Evolutionary conservation across 2,329 filamentous ascomycete genomes (phyloP).

Genomic region (Alternaria postmessia): DNA sequence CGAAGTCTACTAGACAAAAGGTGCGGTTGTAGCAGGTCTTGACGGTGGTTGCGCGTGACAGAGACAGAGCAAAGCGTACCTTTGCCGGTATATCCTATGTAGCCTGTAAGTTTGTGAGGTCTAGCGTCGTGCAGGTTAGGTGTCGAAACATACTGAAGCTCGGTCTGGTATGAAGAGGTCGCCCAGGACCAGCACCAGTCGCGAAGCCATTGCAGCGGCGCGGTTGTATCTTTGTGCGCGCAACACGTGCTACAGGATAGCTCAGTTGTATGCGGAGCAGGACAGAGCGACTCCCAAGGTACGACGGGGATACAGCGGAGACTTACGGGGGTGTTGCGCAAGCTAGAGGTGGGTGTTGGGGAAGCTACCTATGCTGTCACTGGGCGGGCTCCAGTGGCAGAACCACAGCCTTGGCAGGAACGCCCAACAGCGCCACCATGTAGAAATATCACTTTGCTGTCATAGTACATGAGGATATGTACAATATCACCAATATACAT

Average conservation of each 20-base stretch:
- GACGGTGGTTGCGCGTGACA: neutral
- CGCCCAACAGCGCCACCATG: neutral
- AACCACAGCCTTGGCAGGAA: slow-evolving; percentile 25
- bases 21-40: slow-evolving; percentile 3
- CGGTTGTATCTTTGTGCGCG: neutral
- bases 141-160: slow-evolving; percentile 47
- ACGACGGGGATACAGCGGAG: neutral
- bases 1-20: neutral
- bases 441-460: too few relatives aligned
- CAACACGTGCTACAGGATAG: neutral
- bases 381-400: slow-evolving; percentile 24
- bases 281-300: neutral
- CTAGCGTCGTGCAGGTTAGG: slow-evolving; percentile 21
- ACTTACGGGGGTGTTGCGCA: slow-evolving; percentile 15
- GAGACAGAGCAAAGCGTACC: slow-evolving; percentile 35
- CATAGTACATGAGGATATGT: neutral
- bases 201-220: slow-evolving; percentile 49
- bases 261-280: neutral
- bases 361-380: slow-evolving; percentile 27
- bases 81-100: slow-evolving; percentile 53
- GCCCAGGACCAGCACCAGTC: slow-evolving; percentile 53
- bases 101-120: slow-evolving; percentile 50
- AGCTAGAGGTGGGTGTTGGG: slow-evolving; percentile 20
- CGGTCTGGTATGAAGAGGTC: slow-evolving; percentile 56
- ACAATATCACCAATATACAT: neutral